Conservation (phyloP, 139 green algal genomes). For the Chlamydomonas schloesseri region DNA sequence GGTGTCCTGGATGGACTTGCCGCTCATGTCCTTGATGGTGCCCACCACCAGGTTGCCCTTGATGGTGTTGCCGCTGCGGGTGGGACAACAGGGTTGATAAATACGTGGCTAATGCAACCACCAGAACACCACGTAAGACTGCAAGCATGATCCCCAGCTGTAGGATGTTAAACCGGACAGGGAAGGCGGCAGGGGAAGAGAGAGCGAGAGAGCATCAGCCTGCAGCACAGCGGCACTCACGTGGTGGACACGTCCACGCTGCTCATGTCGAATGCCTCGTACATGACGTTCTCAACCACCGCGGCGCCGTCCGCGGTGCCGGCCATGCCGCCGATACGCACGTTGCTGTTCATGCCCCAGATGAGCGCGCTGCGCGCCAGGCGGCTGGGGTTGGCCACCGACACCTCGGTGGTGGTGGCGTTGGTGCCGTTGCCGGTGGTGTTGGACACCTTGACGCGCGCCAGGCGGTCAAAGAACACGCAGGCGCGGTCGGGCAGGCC, state of each 20-base stretch:
- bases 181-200: too few species aligned
- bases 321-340: background rate
- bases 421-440: background rate
- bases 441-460: background rate
- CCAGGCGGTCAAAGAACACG: conserved; percentile 40
- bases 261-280: conserved; percentile 21
- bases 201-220: too few species aligned
- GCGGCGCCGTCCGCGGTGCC: background rate
- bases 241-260: conserved; percentile 1
- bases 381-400: conserved; percentile 34
- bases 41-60: conserved; percentile 55
- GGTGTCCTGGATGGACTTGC: conserved; percentile 35
- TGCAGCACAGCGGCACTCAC: too few species aligned
- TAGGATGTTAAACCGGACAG: too few species aligned
- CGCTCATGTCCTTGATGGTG: conserved; percentile 53
- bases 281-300: conserved; percentile 22
- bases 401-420: background rate
- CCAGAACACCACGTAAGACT: too few species aligned
- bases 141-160: too few species aligned
- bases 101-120: too few species aligned
- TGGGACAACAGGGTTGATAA: too few species aligned
- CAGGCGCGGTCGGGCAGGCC: conserved; percentile 33
- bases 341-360: conserved; percentile 44
- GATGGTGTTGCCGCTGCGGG: conserved; percentile 31
- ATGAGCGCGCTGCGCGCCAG: conserved; percentile 24